phyloP scores from a whole-genome alignment of 148 eudicot genomes.

The Talinum fruticosum region DNA sequence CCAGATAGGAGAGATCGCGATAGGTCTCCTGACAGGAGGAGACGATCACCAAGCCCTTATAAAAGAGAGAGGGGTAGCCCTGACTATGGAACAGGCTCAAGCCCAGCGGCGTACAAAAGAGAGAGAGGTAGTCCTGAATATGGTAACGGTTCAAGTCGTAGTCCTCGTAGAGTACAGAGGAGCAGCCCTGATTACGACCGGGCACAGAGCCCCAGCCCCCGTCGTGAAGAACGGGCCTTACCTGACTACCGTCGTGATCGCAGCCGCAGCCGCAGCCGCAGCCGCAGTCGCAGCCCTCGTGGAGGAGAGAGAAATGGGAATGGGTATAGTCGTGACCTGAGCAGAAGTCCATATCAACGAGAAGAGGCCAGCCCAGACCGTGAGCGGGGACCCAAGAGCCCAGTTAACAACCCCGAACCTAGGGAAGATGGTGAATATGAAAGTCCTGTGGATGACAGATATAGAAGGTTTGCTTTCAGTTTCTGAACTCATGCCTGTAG shows the following conservation, averaged over 20 bases:
- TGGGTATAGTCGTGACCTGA: background rate
- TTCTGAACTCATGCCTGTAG: background rate
- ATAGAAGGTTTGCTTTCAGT: constrained; percentile 38
- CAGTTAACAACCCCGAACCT: constrained; percentile 28
- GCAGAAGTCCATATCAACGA: background rate
- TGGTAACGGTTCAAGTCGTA: constrained; percentile 39
- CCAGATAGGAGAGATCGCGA: constrained; percentile 63
- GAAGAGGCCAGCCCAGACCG: constrained; percentile 37
- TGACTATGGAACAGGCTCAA: constrained; percentile 51
- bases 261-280: constrained; percentile 7
- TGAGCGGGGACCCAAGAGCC: constrained; percentile 37
- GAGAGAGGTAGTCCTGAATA: constrained; percentile 68
- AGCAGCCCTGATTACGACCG: constrained; percentile 58
- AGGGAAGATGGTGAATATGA: constrained; percentile 43
- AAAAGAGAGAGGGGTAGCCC: constrained; percentile 56
- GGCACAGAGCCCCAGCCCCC: constrained; percentile 48
- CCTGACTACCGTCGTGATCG: constrained; percentile 4
- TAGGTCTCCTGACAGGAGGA: constrained; percentile 62
- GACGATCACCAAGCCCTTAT: constrained; percentile 52
- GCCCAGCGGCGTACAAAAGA: constrained; percentile 44
- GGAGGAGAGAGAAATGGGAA: background rate
- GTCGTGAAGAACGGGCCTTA: constrained; percentile 7
- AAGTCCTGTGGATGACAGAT: constrained; percentile 40
- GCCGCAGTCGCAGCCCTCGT: constrained; percentile 24
- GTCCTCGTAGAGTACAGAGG: constrained; percentile 55